Conservation (phyloP, 2,329 filamentous ascomycete species). For the Exophiala viscosa region DNA sequence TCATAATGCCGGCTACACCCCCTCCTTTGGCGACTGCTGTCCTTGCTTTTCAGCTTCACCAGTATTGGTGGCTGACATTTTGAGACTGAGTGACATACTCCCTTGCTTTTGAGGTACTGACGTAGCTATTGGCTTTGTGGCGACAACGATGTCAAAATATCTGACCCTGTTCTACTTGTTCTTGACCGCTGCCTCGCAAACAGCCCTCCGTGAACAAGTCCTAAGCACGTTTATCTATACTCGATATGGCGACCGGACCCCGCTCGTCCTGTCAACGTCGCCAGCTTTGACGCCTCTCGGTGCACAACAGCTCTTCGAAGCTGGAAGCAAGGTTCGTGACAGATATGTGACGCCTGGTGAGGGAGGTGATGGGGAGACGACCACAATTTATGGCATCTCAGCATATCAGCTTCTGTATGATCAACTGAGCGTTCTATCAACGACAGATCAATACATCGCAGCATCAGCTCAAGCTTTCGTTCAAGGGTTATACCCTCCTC, state of each 20-base stretch:
- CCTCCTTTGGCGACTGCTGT: slow-evolving; percentile 6
- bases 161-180: slow-evolving; percentile 14
- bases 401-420: slow-evolving; percentile 42
- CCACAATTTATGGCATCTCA: slow-evolving; percentile 44
- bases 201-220: slow-evolving; percentile 35
- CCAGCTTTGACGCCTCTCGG: slow-evolving; percentile 51
- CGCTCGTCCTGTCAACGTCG: slow-evolving; percentile 37
- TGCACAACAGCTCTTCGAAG: slow-evolving; percentile 50
- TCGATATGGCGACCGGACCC: slow-evolving; percentile 54
- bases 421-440: slow-evolving; percentile 47
- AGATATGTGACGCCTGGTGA: slow-evolving; percentile 46
- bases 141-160: neutral
- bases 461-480: slow-evolving; percentile 59
- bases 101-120: neutral
- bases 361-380: slow-evolving; percentile 11
- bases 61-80: neutral
- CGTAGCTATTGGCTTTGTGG: slow-evolving; percentile 2
- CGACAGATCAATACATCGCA: slow-evolving; percentile 46
- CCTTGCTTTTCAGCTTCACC: slow-evolving; percentile 4
- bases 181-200: slow-evolving; percentile 17
- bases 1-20: slow-evolving; percentile 22
- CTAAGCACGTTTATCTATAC: slow-evolving; percentile 54
- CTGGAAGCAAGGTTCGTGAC: slow-evolving; percentile 50
- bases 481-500: slow-evolving; percentile 59
- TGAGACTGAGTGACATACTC: neutral